phyloP scores from a whole-genome alignment of 345 rosid species.

The Excoecaria agallocha region DNA sequence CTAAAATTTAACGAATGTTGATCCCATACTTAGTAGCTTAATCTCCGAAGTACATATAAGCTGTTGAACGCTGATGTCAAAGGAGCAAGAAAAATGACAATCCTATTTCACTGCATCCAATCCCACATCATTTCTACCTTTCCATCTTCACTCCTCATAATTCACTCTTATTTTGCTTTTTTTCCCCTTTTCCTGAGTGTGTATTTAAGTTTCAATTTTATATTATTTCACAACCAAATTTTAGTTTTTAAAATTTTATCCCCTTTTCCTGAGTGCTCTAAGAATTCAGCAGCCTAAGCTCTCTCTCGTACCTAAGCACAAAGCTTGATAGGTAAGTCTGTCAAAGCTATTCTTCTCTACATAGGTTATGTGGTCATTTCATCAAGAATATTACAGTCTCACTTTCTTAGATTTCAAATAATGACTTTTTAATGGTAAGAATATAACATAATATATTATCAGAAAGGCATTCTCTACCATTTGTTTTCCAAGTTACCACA shows the following conservation, averaged over 20 bases:
- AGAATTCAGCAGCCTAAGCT: not conserved
- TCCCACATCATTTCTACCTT: not conserved
- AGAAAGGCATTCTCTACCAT: no score
- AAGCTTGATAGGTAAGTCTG: not conserved
- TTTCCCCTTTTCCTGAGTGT: not conserved
- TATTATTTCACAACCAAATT: not conserved
- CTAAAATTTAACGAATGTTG: not conserved
- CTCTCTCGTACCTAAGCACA: not conserved
- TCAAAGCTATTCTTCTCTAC: not conserved
- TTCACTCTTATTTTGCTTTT: not conserved
- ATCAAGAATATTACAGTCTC: not conserved
- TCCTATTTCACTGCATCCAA: not conserved
- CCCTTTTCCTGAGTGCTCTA: not conserved
- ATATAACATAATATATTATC: no score
- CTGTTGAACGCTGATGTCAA: not conserved
- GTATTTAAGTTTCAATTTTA: not conserved
- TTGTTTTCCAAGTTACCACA: no score
- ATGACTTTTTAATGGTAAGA: not conserved
- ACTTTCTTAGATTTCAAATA: not conserved
- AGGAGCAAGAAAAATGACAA: not conserved
- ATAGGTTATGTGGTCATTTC: not conserved
- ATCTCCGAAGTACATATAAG: not conserved
- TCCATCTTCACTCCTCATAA: not conserved
- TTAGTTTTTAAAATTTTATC: slow-evolving; percentile 1
- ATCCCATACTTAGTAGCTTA: not conserved